Evolutionary conservation across 129 eudicot genomes (phyloP), one percentile per base, ranked within the genome.

Genomic region (Ambrosia artemisiifolia): DNA sequence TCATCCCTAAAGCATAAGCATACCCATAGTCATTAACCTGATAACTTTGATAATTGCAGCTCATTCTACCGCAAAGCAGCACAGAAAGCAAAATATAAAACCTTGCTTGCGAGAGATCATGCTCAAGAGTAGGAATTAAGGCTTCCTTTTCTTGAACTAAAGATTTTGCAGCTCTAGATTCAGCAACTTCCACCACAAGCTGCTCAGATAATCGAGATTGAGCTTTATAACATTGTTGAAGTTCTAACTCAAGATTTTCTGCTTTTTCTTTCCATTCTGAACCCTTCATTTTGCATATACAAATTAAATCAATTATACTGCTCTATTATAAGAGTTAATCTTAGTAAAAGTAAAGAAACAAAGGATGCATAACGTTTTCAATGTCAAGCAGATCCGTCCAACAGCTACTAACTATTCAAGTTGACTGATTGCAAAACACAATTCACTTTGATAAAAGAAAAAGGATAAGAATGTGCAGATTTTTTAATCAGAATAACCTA

Each of bases 181-280:
- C 98, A 6, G 96, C 92, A 71, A 93, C 95, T 82, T 90, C 98
- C 61, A 87, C 95, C 56, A 93, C 98, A 80, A 93, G 96, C 88
- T 93, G 98, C 70, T 87, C 96, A 0, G 98, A 93, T 59, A 93
- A 78, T 62, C 95, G 95, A 65, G 96, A 68, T 75, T 93, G 98
- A 82, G 98, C 98, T 79, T 87, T 90, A 74, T 93, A 93, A 83
- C 98, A 93, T 63, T 93, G 98, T 78, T 93, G 98, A 78, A 93
- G 90, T 77, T 93, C 96, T 63, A 78, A 48, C 68, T 93, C 98
- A 42, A 93, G 88, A 65, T 75, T 80, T 84, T 93, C 96, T 67
- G 92, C 96, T 69, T 93, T 93, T 10, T 90, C 98, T 82, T 93
- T 90, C 98, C 98, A 93, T 74, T 78, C 96, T 46, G 88, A 87